A percentile compares a stretch with the other conserved stretches of the same genome.
phyloP scores from a whole-genome alignment of 768 basidiomycete species.

The Hypsizygus marmoreus region DNA sequence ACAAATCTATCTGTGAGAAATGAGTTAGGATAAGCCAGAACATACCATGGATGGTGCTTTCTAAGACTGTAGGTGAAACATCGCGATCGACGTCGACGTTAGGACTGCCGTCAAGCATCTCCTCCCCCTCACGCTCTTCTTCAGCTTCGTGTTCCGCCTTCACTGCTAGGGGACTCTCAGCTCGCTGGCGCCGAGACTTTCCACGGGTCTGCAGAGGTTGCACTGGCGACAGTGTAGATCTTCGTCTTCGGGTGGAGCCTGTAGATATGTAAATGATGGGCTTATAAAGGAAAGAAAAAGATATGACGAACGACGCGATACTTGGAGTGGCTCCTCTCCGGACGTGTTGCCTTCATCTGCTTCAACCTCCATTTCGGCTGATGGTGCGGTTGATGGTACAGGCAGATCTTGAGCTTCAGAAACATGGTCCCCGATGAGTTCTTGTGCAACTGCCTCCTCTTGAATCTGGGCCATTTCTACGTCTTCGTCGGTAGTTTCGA shows the following conservation, averaged over 20 bases:
- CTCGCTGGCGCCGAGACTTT: constrained; percentile 30
- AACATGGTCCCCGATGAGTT: background rate
- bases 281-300: background rate
- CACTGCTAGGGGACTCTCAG: constrained; percentile 7
- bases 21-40: background rate
- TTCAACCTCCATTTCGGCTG: constrained; percentile 17
- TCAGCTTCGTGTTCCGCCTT: constrained; percentile 16
- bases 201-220: constrained; percentile 28
- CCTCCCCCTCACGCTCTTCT: constrained; percentile 24
- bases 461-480: constrained; percentile 1
- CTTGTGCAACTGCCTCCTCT: background rate
- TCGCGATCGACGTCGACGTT: constrained; percentile 32
- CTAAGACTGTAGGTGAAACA: constrained; percentile 31
- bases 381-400: constrained; percentile 2
- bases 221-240: constrained; percentile 33
- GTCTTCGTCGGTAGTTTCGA: background rate
- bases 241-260: constrained; percentile 45
- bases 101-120: constrained; percentile 27
- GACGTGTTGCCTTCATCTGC: constrained; percentile 25
- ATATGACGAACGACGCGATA: constrained; percentile 33
- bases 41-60: constrained; percentile 26
- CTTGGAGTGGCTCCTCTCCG: constrained; percentile 35
- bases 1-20: background rate
- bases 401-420: background rate
- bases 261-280: constrained; percentile 3